A percentile compares a stretch with the other conserved stretches of the same genome.
These are phyloP conservation scores for Atkinsonella texensis DNA, from an alignment of 2,329 filamentous ascomycete genomes.

Conservation along the genomic window DNA sequence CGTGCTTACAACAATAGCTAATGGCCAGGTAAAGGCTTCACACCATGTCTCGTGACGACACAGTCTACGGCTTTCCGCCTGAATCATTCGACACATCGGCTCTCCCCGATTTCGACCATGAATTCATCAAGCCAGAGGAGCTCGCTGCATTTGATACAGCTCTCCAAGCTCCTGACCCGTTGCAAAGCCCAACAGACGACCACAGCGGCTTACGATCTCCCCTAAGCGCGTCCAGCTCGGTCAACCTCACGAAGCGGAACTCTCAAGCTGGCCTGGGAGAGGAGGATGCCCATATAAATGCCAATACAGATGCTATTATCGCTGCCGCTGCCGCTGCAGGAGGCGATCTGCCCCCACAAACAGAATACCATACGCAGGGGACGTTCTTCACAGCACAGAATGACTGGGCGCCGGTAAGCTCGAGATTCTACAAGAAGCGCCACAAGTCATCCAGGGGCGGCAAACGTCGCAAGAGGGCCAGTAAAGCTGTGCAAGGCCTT, in stretches of 20 bases:
- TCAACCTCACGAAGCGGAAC: constrained; percentile 30
- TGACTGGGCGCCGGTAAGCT: constrained; percentile 85
- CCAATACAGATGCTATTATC: constrained; percentile 20
- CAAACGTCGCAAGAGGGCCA: constrained; percentile 19
- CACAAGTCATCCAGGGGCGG: constrained; percentile 26
- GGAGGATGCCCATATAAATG: constrained; percentile 21
- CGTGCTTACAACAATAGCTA: not conserved
- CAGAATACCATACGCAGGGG: constrained; percentile 19
- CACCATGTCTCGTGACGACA: constrained; percentile 14
- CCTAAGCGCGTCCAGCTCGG: constrained; percentile 24
- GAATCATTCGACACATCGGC: constrained; percentile 55
- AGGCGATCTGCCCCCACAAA: constrained; percentile 18
- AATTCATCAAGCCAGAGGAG: constrained; percentile 65
- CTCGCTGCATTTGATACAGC: constrained; percentile 70
- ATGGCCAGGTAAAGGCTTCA: constrained; percentile 3
- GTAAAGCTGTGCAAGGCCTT: constrained; percentile 27
- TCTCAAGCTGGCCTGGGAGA: constrained; percentile 20
- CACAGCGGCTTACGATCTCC: constrained; percentile 28
- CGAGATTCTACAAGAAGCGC: constrained; percentile 41
- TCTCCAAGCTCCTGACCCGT: constrained; percentile 66
- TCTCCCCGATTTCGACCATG: constrained; percentile 68
- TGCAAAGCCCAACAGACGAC: constrained; percentile 49
- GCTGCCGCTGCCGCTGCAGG: constrained; percentile 27
- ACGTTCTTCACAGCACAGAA: constrained; percentile 80
- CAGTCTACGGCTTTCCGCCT: constrained; percentile 43